These are phyloP conservation scores for Lactifluus pinguis DNA, from an alignment of 768 basidiomycete species.

Conservation along the genomic window DNA sequence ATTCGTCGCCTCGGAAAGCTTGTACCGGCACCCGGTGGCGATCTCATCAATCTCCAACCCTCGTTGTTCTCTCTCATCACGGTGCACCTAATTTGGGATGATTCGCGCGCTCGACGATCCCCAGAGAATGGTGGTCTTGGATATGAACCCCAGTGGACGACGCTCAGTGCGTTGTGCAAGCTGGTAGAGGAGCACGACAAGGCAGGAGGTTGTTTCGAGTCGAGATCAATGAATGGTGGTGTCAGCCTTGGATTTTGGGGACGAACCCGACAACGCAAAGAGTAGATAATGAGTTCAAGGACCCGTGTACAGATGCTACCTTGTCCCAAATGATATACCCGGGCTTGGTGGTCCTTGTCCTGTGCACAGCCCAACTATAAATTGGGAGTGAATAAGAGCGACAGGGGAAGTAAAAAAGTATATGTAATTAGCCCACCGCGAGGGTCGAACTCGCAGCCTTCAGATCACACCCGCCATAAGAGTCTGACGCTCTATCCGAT, in stretches of 20 bases:
- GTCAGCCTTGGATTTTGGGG: slow-evolving; percentile 22
- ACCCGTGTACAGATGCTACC: slow-evolving; percentile 16
- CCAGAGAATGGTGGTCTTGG: slow-evolving; percentile 32
- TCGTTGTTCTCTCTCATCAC: slow-evolving; percentile 29
- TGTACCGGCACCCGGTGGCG: slow-evolving; percentile 24
- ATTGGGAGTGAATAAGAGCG: no score
- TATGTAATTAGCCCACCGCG: slow-evolving; percentile 42
- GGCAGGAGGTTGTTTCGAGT: slow-evolving; percentile 22
- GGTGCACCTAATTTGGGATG: slow-evolving; percentile 33
- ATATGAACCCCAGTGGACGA: slow-evolving; percentile 27
- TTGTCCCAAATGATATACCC: background rate
- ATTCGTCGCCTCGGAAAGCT: slow-evolving; percentile 26
- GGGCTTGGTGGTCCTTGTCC: no score
- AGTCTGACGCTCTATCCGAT: slow-evolving; percentile 63
- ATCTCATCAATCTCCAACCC: slow-evolving; percentile 33
- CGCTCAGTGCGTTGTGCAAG: slow-evolving; percentile 29
- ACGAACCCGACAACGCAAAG: slow-evolving; percentile 20
- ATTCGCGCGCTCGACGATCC: slow-evolving; percentile 29
- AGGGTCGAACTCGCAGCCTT: slow-evolving; percentile 59
- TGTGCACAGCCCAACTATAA: background rate
- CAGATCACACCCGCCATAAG: slow-evolving; percentile 38
- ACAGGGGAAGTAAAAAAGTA: background rate
- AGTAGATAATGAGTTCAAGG: slow-evolving; percentile 23
- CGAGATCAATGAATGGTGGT: slow-evolving; percentile 22
- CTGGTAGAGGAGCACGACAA: slow-evolving; percentile 26